Conservation (phyloP, 2,329 filamentous ascomycete species). For the Whalleya microplaca region DNA sequence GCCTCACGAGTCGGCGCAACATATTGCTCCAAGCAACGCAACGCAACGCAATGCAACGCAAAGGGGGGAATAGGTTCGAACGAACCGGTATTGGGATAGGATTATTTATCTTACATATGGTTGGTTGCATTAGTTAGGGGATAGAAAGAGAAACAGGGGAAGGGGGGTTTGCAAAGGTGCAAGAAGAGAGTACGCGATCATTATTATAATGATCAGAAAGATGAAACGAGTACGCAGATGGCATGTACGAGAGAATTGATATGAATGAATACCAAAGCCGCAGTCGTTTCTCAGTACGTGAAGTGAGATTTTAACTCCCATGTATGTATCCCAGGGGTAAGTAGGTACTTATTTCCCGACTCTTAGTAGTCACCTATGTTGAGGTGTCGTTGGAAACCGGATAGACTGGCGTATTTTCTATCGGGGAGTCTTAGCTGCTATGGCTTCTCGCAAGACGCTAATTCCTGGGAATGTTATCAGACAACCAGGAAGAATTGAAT, state of each 20-base stretch:
- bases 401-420: too few relatives aligned
- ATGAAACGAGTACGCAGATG: constrained; percentile 12
- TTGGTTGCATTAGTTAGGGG: constrained; percentile 1
- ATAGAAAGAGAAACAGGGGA: not conserved
- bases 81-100: constrained; percentile 5
- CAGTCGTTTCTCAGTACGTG: not conserved
- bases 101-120: not conserved
- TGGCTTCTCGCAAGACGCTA: too few relatives aligned
- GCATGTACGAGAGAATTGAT: constrained; percentile 18
- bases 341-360: too few relatives aligned
- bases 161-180: not conserved
- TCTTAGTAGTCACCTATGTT: too few relatives aligned
- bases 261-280: constrained; percentile 2
- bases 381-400: too few relatives aligned
- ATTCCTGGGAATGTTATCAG: too few relatives aligned
- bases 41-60: too few relatives aligned
- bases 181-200: constrained; percentile 8
- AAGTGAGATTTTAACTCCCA: too few relatives aligned
- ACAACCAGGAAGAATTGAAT: too few relatives aligned
- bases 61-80: not conserved
- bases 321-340: too few relatives aligned
- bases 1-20: constrained; percentile 1
- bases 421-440: too few relatives aligned
- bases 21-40: constrained; percentile 7
- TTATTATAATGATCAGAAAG: constrained; percentile 13